Conservation (phyloP, 768 basidiomycete species). For the Neoboletus brunneissimus region DNA sequence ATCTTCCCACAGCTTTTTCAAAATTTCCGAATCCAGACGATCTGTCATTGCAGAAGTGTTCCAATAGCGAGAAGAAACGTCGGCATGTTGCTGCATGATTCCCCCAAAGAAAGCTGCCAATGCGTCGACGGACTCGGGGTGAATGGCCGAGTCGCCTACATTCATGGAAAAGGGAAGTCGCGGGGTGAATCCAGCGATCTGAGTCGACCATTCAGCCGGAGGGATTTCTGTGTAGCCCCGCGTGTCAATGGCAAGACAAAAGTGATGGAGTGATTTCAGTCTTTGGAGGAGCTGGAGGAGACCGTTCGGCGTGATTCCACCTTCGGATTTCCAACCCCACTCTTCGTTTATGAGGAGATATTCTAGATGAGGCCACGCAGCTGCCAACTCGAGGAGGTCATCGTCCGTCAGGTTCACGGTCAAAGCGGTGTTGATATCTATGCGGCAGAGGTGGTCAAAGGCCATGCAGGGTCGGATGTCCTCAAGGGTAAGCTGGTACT, state of each 20-base stretch:
- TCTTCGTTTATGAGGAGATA: constrained; percentile 16
- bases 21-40: constrained; percentile 14
- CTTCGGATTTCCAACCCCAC: constrained; percentile 18
- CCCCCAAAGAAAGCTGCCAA: constrained; percentile 17
- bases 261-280: background rate
- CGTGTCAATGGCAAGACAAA: constrained; percentile 17
- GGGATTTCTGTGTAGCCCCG: background rate
- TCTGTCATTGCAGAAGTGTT: constrained; percentile 4
- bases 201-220: background rate
- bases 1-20: constrained; percentile 16
- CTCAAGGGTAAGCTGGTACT: constrained; percentile 14
- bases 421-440: constrained; percentile 13
- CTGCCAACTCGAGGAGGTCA: constrained; percentile 12
- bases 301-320: constrained; percentile 19
- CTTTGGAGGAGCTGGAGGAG: constrained; percentile 14
- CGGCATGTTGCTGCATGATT: constrained; percentile 7
- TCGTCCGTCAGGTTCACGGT: constrained; percentile 9
- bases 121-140: constrained; percentile 14
- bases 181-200: background rate
- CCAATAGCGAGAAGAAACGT: constrained; percentile 8
- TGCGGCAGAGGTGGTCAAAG: constrained; percentile 10
- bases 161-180: constrained; percentile 12
- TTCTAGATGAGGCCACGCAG: constrained; percentile 19
- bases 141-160: constrained; percentile 17
- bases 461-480: constrained; percentile 16